phyloP scores from a whole-genome alignment of 1,139 yeast species.

The Lodderomyces theae region DNA sequence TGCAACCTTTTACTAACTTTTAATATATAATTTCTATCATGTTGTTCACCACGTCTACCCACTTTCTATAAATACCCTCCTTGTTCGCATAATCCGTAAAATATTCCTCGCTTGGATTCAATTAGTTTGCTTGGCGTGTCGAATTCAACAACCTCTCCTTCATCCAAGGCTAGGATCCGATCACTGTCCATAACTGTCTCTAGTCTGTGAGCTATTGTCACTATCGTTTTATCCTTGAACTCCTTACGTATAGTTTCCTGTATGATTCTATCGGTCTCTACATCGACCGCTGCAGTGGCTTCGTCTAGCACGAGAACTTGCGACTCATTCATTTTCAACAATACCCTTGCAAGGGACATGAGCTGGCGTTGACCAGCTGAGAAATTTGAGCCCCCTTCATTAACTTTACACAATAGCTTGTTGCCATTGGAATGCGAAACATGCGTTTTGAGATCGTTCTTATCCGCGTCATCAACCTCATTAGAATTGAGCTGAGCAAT shows the following conservation, averaged over 20 bases:
- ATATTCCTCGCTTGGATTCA: conserved; percentile 15
- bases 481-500: conserved; percentile 27
- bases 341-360: conserved; percentile 71
- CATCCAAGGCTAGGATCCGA: conserved; percentile 63
- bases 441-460: conserved; percentile 20
- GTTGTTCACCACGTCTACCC: too few relatives aligned
- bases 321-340: conserved; percentile 53
- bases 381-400: conserved; percentile 71
- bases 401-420: conserved; percentile 43
- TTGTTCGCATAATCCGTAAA: conserved; percentile 19
- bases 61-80: conserved; percentile 16
- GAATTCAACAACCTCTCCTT: conserved; percentile 67
- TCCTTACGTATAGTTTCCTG: conserved; percentile 69
- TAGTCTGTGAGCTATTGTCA: conserved; percentile 80
- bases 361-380: conserved; percentile 80
- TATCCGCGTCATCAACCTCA: conserved; percentile 12
- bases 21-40: too few relatives aligned
- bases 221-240: conserved; percentile 63
- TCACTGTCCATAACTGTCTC: conserved; percentile 84
- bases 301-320: conserved; percentile 71
- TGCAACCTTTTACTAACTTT: too few relatives aligned
- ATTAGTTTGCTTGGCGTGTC: conserved; percentile 49
- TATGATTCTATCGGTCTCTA: conserved; percentile 70
- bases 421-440: neutral
- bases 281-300: conserved; percentile 85